Evolutionary conservation across 2,329 filamentous ascomycete genomes (phyloP), one percentile per base, ranked within the genome.

Genomic region (Trichoderma pleuroti): DNA sequence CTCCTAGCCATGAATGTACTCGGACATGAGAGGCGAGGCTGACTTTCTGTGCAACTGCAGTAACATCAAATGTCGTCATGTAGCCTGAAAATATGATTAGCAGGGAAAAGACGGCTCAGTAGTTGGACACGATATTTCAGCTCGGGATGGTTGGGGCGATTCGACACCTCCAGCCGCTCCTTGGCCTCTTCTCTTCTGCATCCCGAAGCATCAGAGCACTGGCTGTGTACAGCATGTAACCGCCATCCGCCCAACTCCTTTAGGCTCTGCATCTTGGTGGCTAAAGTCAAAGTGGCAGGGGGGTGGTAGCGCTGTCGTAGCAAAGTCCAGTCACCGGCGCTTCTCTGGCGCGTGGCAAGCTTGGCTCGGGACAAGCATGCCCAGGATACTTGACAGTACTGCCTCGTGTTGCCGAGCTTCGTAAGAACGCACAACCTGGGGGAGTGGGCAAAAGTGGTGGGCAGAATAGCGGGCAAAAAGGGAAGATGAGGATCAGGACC

Each of bases 281-380:
- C 69, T 71, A 71, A 71, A 70, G 64, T 62, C 56, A 62, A 56
- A 42, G 18, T 18, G 26, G 39, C 63, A 61, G 62, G 69, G 54
- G 63, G 56, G n/a, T n/a, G n/a, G 32, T 64, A 61, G 63, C 54
- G 62, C 46, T 21, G 32, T 68, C 32, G 57, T n/a, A 71, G 57
- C 42, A 65, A 52, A 32, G 62, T 46, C 70, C 56, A 71, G 56
- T 71, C 57, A 57, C 63, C 46, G 42, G 56, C 63, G 70, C 36
- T 56, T 52, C 21, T 66, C 34, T 62, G 63, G 68, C 57, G 70
- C 70, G 63, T 67, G 70, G 70, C 63, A 57, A 49, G 52, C 70
- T 70, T 68, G 56, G 57, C 61, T 65, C 34, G 57, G 63, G 67
- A 68, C n/a, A 59, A 32, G 32, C 32, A 68, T 42, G 63, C 30